phyloP scores from a whole-genome alignment of 768 basidiomycete species.

The Pluteus cervinus region DNA sequence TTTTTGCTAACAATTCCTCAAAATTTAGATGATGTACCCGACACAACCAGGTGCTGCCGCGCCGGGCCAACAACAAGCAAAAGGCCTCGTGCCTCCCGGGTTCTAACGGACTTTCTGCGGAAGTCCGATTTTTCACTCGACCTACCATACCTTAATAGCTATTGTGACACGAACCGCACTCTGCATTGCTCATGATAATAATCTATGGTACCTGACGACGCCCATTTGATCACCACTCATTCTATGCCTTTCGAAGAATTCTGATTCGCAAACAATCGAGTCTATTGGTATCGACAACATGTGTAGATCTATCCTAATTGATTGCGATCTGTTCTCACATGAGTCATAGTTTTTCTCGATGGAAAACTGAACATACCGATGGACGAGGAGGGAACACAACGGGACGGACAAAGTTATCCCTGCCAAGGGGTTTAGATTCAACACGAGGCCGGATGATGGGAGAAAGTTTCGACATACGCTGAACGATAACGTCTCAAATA shows the following conservation, averaged over 20 bases:
- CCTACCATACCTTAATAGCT: conserved; percentile 5
- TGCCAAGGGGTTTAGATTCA: conserved; percentile 16
- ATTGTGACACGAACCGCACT: too few species aligned
- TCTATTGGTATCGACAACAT: too few species aligned
- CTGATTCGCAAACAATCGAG: too few species aligned
- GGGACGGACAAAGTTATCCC: conserved; percentile 66
- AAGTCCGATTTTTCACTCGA: conserved; percentile 8
- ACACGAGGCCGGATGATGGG: conserved; percentile 2
- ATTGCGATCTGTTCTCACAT: too few species aligned
- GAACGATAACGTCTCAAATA: conserved; percentile 87
- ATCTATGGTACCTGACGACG: too few species aligned
- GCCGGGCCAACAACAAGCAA: conserved; percentile 38
- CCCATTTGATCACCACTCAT: too few species aligned
- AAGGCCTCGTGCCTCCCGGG: conserved; percentile 77
- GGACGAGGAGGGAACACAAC: conserved; percentile 27
- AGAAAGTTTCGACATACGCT: conserved; percentile 53
- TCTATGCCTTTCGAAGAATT: too few species aligned
- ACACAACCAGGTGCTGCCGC: conserved; percentile 26
- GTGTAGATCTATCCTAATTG: too few species aligned
- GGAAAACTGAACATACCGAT: too few species aligned
- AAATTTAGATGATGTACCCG: conserved; percentile 69
- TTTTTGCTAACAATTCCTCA: conserved; percentile 9
- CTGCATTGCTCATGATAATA: too few species aligned
- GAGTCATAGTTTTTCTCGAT: too few species aligned
- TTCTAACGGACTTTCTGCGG: conserved; percentile 44